Percentiles rank a stretch among this genome's conserved stretches.
phyloP scores from a whole-genome alignment of 352 stramenopile species.

The Globisporangium perplexum region DNA sequence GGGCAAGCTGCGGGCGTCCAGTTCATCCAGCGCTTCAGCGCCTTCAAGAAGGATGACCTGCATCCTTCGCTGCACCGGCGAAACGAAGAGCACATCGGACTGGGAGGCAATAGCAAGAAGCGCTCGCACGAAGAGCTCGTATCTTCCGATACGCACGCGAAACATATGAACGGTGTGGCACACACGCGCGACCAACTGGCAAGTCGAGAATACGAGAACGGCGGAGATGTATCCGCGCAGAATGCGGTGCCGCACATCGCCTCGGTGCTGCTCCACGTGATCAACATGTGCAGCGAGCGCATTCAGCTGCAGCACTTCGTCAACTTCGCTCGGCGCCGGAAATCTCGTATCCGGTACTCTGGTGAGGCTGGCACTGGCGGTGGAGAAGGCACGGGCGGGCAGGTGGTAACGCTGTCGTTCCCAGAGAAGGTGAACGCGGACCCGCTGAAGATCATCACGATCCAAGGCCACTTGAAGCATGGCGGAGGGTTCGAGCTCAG shows the following conservation, averaged over 20 bases:
- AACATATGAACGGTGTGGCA: conserved; percentile 10
- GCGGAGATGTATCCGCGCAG: conserved; percentile 16
- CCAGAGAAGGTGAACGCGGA: conserved; percentile 82
- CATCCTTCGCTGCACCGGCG: conserved; percentile 47
- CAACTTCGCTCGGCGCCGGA: conserved; percentile 79
- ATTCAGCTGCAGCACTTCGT: conserved; percentile 87
- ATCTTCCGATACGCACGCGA: conserved; percentile 25
- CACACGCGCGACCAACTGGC: conserved; percentile 15
- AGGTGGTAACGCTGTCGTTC: conserved; percentile 84
- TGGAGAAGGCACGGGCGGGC: conserved; percentile 56
- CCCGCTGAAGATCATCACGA: conserved; percentile 67
- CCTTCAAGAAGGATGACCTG: conserved; percentile 74
- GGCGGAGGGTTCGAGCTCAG: conserved; percentile 72
- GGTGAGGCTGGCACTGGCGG: conserved; percentile 58
- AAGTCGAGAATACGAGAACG: conserved; percentile 12
- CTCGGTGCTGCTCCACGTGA: conserved; percentile 73
- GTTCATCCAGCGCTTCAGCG: conserved; percentile 80
- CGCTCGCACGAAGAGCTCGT: conserved; percentile 18
- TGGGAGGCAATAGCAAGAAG: conserved; percentile 32
- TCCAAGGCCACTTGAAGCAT: conserved; percentile 78
- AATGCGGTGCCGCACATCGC: conserved; percentile 61
- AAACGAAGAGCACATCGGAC: conserved; percentile 32
- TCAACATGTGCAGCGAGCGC: conserved; percentile 79
- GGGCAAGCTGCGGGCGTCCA: conserved; percentile 67
- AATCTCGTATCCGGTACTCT: conserved; percentile 79